Conservation (phyloP, 2,329 filamentous ascomycete species). For the Sclerotinia nivalis region DNA sequence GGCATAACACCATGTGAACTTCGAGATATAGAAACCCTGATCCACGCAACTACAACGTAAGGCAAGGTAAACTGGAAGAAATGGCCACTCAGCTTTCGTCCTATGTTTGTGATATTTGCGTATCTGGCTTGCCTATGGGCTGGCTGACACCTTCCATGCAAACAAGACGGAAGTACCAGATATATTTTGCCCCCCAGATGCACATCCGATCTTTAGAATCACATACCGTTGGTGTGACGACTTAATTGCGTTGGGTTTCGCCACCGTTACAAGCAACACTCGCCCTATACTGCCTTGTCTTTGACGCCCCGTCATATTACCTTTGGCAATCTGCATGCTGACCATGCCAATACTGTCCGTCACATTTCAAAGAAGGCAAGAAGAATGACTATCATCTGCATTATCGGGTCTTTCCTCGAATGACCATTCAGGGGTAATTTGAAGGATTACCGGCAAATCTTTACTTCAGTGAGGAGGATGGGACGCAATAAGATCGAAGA, state of each 20-base stretch:
- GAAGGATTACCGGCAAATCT: conserved; percentile 17
- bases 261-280: conserved; percentile 14
- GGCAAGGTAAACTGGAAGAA: conserved; percentile 16
- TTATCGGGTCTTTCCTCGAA: conserved; percentile 19
- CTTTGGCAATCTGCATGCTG: conserved; percentile 17
- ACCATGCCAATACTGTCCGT: conserved; percentile 12
- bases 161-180: conserved; percentile 19
- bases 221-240: conserved; percentile 23
- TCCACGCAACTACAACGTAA: conserved; percentile 18
- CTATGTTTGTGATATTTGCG: conserved; percentile 10
- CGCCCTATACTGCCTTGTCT: background rate
- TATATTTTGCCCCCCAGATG: conserved; percentile 11
- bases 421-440: conserved; percentile 13
- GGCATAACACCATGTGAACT: conserved; percentile 5
- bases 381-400: conserved; percentile 17
- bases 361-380: background rate
- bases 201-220: conserved; percentile 21
- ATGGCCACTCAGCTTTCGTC: conserved; percentile 19
- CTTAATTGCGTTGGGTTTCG: conserved; percentile 13
- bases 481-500: conserved; percentile 4
- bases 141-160: conserved; percentile 20
- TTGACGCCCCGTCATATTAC: conserved; percentile 13
- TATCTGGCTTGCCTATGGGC: conserved; percentile 10
- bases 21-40: conserved; percentile 11
- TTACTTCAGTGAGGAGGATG: conserved; percentile 6